A percentile compares a stretch with the other conserved stretches of the same genome.
Evolutionary conservation across 108 stramenopile species (phyloP).

Genomic region (Fragilaria crotonensis): DNA sequence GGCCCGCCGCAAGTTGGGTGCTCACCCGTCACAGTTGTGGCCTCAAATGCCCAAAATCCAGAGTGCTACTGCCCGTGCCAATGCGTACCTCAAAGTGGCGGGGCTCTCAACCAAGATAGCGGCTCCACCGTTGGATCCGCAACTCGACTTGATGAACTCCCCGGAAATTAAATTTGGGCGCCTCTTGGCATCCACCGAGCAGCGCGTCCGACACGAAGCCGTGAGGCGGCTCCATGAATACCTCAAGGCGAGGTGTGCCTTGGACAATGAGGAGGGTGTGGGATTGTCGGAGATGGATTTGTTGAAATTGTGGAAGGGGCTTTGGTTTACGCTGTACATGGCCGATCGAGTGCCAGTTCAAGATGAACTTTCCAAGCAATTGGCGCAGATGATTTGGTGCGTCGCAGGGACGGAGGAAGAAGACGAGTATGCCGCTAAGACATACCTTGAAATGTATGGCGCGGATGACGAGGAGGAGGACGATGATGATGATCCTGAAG

Average conservation of each 20-base stretch:
- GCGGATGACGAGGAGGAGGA: constrained; percentile 30
- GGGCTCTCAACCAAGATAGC: constrained; percentile 41
- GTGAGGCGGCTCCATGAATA: constrained; percentile 60
- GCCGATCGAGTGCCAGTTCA: constrained; percentile 86
- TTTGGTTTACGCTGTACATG: constrained; percentile 91
- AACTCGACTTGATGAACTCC: constrained; percentile 49
- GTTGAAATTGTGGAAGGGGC: constrained; percentile 88
- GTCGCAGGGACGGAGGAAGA: constrained; percentile 82
- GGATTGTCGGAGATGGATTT: constrained; percentile 83
- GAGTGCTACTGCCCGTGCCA: constrained; percentile 53
- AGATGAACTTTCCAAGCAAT: constrained; percentile 66
- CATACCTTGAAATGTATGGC: constrained; percentile 55
- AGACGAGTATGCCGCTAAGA: constrained; percentile 75
- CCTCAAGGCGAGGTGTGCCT: constrained; percentile 49
- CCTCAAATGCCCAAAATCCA: constrained; percentile 81
- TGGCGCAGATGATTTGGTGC: constrained; percentile 79
- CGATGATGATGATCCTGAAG: constrained; percentile 15
- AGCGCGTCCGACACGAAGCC: constrained; percentile 61
- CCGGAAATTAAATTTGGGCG: constrained; percentile 76
- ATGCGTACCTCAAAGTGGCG: constrained; percentile 64
- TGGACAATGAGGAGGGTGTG: constrained; percentile 26
- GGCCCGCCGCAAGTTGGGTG: constrained; percentile 48
- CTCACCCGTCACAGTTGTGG: constrained; percentile 75
- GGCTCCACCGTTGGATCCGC: constrained; percentile 27
- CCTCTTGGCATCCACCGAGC: constrained; percentile 63